Evolutionary conservation across 176 grass and related monocot species (phyloP).

Genomic region (maize (Zea mays)): Zm-B73-REFERENCE-NAM-5.0 NC_050102.1:134160501-134161000

Average conservation of each 20-base stretch:
- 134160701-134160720: background rate
- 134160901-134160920: constrained; percentile 30
- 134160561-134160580: too few species aligned
- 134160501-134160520: background rate
- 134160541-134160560: too few species aligned
- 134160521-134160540: background rate
- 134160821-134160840: constrained; percentile 45
- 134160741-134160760: constrained; percentile 27
- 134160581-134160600: too few species aligned
- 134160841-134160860: constrained; percentile 3
- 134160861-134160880: constrained; percentile 31
- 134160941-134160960: constrained; percentile 34
- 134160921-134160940: constrained; percentile 30
- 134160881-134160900: constrained; percentile 44
- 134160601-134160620: too few species aligned
- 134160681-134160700: too few species aligned
- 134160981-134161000: background rate
- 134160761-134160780: constrained; percentile 34
- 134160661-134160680: too few species aligned
- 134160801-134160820: constrained; percentile 51
- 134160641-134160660: too few species aligned
- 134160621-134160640: too few species aligned
- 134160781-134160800: constrained; percentile 15
- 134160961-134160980: constrained; percentile 8
- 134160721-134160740: constrained; percentile 7